phyloP scores from a whole-genome alignment of 768 basidiomycete genomes.

The Guyanaporus albipodus region DNA sequence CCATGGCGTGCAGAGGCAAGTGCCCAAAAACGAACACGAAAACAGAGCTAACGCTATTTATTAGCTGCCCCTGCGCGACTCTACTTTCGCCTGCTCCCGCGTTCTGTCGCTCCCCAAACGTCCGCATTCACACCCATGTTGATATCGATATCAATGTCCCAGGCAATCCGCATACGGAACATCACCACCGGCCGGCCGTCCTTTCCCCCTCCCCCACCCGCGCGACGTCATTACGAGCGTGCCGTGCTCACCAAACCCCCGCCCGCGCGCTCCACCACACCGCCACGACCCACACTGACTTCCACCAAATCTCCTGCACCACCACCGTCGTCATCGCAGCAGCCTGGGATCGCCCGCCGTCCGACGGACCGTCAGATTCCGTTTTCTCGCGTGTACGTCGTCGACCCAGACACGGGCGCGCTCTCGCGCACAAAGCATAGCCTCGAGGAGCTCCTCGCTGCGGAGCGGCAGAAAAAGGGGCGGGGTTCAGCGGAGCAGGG shows the following conservation, averaged over 20 bases:
- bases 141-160: not conserved
- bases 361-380: constrained; percentile 42
- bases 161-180: constrained; percentile 4
- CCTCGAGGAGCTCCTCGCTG: constrained; percentile 43
- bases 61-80: constrained; percentile 1
- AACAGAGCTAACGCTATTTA: not conserved
- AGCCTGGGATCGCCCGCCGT: constrained; percentile 1
- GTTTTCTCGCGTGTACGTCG: constrained; percentile 39
- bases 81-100: constrained; percentile 4
- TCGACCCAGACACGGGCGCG: constrained; percentile 42
- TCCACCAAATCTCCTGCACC: not conserved
- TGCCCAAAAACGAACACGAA: not conserved
- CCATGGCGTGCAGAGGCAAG: constrained; percentile 14
- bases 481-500: no score
- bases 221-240: constrained; percentile 11
- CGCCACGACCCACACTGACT: not conserved
- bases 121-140: no score
- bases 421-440: constrained; percentile 32
- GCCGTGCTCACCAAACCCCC: no score
- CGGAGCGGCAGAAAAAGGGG: no score
- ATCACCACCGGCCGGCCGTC: not conserved
- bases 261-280: no score
- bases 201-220: constrained; percentile 7
- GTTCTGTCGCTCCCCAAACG: no score
- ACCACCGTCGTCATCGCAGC: no score